phyloP scores from a whole-genome alignment of 768 basidiomycete genomes.

The Panaeolus papilionaceus region DNA sequence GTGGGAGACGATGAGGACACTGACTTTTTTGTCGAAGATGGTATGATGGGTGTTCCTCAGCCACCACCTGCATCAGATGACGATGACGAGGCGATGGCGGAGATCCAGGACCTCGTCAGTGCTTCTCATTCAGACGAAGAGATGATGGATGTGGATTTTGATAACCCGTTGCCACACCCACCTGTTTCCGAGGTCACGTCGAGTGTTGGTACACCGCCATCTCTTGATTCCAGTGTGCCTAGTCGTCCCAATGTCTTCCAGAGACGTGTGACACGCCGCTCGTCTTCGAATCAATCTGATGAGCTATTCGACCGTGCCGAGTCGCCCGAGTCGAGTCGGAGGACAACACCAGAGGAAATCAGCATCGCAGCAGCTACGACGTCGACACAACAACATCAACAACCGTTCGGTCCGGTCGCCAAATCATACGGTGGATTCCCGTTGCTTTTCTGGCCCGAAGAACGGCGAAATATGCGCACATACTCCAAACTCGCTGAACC shows the following conservation, averaged over 20 bases:
- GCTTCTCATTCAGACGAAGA: neutral
- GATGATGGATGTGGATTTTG: slow-evolving; percentile 8
- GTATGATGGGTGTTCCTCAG: neutral
- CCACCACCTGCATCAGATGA: slow-evolving; percentile 2
- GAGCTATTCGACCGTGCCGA: neutral
- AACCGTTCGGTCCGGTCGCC: slow-evolving; percentile 4
- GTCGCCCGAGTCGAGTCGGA: neutral
- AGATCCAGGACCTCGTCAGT: neutral
- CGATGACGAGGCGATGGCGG: slow-evolving; percentile 4
- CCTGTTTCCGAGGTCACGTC: neutral
- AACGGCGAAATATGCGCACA: neutral
- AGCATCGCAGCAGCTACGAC: slow-evolving; percentile 13
- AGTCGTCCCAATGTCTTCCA: neutral
- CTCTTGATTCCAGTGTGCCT: neutral
- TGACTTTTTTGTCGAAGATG: neutral
- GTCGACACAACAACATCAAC: slow-evolving; percentile 5
- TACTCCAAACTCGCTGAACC: slow-evolving; percentile 36
- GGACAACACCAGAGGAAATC: slow-evolving; percentile 28
- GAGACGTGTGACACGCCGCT: neutral
- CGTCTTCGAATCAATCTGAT: neutral
- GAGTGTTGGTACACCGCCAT: neutral
- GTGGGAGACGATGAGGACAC: neutral
- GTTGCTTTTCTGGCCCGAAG: slow-evolving; percentile 4
- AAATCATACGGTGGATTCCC: slow-evolving; percentile 41
- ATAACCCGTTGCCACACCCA: neutral